A percentile compares a stretch with the other conserved stretches of the same genome.
Evolutionary conservation across 202 grass and related monocot species (phyloP).

Genomic region (Setaria italica): DNA sequence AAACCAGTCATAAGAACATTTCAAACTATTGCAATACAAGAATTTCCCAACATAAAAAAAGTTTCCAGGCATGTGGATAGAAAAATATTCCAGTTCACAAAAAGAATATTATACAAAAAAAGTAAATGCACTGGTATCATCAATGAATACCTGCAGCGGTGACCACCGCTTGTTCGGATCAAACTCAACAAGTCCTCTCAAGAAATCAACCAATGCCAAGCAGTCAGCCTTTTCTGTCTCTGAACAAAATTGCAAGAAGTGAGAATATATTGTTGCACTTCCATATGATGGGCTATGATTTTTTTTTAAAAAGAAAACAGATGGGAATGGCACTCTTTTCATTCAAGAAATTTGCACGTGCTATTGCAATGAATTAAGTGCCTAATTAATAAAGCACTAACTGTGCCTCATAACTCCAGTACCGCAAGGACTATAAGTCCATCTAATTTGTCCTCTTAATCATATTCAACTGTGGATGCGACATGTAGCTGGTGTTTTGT

Average conservation of each 20-base stretch:
- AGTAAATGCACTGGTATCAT: constrained; percentile 33
- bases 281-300: constrained; percentile 11
- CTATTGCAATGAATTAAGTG: constrained; percentile 30
- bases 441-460: constrained; percentile 29
- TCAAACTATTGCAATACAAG: constrained; percentile 19
- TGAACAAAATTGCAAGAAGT: constrained; percentile 47
- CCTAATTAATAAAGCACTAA: not conserved
- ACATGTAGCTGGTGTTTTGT: constrained; percentile 8
- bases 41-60: constrained; percentile 29
- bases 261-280: constrained; percentile 37
- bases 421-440: constrained; percentile 24
- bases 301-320: not conserved
- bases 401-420: constrained; percentile 18
- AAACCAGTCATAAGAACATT: not conserved
- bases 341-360: constrained; percentile 22
- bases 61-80: constrained; percentile 18
- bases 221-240: constrained; percentile 71
- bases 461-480: constrained; percentile 33
- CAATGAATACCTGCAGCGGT: constrained; percentile 78
- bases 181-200: constrained; percentile 95
- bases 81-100: constrained; percentile 38
- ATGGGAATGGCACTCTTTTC: constrained; percentile 22
- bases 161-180: constrained; percentile 99
- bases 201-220: constrained; percentile 94
- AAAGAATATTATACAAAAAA: constrained; percentile 5